phyloP scores from a whole-genome alignment of 495 filamentous ascomycete genomes.

The Talaromyces borbonicus region DNA sequence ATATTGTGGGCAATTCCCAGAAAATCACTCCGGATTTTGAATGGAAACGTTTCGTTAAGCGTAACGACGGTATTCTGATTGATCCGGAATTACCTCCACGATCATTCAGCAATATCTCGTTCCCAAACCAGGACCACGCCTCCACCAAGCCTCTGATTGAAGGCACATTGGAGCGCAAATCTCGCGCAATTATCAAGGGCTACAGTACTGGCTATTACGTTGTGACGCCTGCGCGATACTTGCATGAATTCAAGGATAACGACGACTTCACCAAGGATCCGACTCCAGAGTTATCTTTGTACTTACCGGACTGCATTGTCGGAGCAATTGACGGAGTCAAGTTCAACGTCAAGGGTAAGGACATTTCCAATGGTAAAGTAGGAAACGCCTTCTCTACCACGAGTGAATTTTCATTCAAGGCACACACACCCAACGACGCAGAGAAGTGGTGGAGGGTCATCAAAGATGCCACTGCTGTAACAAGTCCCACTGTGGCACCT shows the following conservation, averaged over 20 bases:
- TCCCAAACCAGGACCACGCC: constrained; percentile 79
- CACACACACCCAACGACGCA: constrained; percentile 63
- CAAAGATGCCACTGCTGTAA: constrained; percentile 29
- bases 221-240: constrained; percentile 70
- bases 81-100: constrained; percentile 66
- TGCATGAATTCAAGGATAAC: constrained; percentile 93
- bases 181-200: constrained; percentile 64
- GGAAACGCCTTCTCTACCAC: constrained; percentile 49
- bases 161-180: constrained; percentile 79
- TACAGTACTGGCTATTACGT: constrained; percentile 82
- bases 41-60: constrained; percentile 71
- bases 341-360: constrained; percentile 93
- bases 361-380: constrained; percentile 53
- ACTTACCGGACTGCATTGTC: constrained; percentile 81
- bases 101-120: constrained; percentile 58
- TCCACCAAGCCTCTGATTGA: constrained; percentile 77
- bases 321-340: constrained; percentile 67
- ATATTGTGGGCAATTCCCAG: constrained; percentile 71
- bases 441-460: constrained; percentile 77
- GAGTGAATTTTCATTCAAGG: constrained; percentile 61
- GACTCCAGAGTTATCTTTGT: constrained; percentile 75
- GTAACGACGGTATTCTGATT: constrained; percentile 63
- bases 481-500: too few species aligned
- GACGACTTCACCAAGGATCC: constrained; percentile 79
- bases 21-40: constrained; percentile 84